Conservation (phyloP, 2,329 filamentous ascomycete genomes). For the Xylaria sp. region DNA sequence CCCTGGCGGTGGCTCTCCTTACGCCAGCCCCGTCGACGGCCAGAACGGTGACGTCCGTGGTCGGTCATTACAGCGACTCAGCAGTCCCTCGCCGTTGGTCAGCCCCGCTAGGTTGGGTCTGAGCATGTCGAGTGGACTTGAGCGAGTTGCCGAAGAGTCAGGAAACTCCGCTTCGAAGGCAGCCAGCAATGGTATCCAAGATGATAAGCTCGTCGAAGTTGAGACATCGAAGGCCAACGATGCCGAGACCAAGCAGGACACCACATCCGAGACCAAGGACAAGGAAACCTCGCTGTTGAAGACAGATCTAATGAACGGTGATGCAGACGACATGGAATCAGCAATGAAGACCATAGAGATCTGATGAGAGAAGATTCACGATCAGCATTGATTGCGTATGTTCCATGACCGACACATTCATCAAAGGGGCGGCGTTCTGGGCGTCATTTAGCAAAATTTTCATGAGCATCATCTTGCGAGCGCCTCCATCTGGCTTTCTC, state of each 20-base stretch:
- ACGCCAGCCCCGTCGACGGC: constrained; percentile 59
- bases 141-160: constrained; percentile 67
- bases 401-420: constrained; percentile 28
- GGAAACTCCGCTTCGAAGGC: constrained; percentile 29
- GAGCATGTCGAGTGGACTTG: constrained; percentile 66
- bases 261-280: constrained; percentile 33
- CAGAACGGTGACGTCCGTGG: constrained; percentile 54
- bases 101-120: constrained; percentile 62
- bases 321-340: constrained; percentile 42
- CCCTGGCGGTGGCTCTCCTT: constrained; percentile 49
- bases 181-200: constrained; percentile 36
- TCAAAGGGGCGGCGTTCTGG: constrained; percentile 27
- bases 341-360: constrained; percentile 60
- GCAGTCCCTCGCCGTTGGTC: constrained; percentile 55
- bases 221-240: constrained; percentile 48
- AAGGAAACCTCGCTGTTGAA: constrained; percentile 34
- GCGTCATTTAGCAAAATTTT: constrained; percentile 19
- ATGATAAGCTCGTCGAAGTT: constrained; percentile 51
- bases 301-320: constrained; percentile 35
- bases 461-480: constrained; percentile 18
- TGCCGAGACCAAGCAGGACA: constrained; percentile 31
- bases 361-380: constrained; percentile 33
- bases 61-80: constrained; percentile 65
- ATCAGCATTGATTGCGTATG: constrained; percentile 27
- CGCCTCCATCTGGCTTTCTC: constrained; percentile 9